phyloP scores from a whole-genome alignment of 2,329 filamentous ascomycete genomes.

The Bipolaris bicolor region DNA sequence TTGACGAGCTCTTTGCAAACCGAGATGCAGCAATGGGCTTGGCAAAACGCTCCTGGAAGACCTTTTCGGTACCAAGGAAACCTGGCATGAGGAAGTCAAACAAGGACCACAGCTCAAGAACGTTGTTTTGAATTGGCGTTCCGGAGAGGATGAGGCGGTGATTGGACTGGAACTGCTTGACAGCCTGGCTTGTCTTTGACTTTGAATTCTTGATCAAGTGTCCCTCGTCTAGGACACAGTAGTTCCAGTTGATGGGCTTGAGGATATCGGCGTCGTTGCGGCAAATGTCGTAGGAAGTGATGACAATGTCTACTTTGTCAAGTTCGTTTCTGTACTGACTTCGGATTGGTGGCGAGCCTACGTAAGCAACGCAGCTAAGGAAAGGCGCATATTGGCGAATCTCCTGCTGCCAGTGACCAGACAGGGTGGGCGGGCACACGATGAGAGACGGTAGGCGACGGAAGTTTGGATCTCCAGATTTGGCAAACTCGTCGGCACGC shows the following conservation, averaged over 20 bases:
- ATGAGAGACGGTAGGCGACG: slow-evolving; percentile 88
- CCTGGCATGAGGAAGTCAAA: slow-evolving; percentile 99
- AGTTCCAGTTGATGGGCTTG: slow-evolving; percentile 89
- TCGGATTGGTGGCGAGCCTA: slow-evolving; percentile 84
- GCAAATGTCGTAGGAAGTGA: slow-evolving; percentile 98
- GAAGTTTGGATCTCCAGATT: slow-evolving; percentile 78
- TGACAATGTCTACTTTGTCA: slow-evolving; percentile 83
- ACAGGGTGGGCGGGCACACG: slow-evolving; percentile 93
- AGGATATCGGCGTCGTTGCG: slow-evolving; percentile 92
- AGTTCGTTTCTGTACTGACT: slow-evolving; percentile 72
- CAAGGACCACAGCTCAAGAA: slow-evolving; percentile 93
- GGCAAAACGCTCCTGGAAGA: slow-evolving; percentile 94
- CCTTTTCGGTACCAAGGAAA: slow-evolving; percentile 93
- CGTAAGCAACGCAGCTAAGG: slow-evolving; percentile 85
- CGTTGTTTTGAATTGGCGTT: slow-evolving; percentile 97
- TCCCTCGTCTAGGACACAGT: slow-evolving; percentile 94
- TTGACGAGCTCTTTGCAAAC: slow-evolving; percentile 95
- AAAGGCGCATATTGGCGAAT: slow-evolving; percentile 96
- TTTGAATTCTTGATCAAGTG: slow-evolving; percentile 99
- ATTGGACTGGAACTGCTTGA: slow-evolving; percentile 88
- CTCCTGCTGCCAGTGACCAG: slow-evolving; percentile 98
- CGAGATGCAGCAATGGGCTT: slow-evolving; percentile 94
- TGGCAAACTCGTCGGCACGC: slow-evolving; percentile 86
- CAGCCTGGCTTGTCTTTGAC: slow-evolving; percentile 91
- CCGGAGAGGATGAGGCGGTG: slow-evolving; percentile 95